Evolutionary conservation across 2,329 filamentous ascomycete species (phyloP).

Genomic region (Pleurostoma richardsiae): DNA sequence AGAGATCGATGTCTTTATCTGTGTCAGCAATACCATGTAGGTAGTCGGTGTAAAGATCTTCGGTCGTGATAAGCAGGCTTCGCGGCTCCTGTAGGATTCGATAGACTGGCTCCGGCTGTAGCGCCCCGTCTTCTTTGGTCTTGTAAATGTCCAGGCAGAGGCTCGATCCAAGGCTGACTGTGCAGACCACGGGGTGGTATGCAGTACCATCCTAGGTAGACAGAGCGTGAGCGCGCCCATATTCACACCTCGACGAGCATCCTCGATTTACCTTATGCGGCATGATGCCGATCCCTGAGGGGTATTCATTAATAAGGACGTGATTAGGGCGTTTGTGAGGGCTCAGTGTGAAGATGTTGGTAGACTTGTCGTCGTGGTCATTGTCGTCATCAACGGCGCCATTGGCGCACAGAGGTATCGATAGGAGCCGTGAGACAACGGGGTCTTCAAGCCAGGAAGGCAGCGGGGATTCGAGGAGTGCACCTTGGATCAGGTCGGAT

Average conservation of each 20-base stretch:
- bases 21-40: constrained; percentile 71
- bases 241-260: too few species aligned
- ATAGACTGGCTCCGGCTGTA: constrained; percentile 45
- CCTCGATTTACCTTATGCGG: constrained; percentile 60
- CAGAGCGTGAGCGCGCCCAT: constrained; percentile 15
- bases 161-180: constrained; percentile 75
- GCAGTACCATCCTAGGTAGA: constrained; percentile 64
- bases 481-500: constrained; percentile 73
- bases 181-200: constrained; percentile 85
- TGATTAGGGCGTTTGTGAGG: constrained; percentile 81
- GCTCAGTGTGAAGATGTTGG: constrained; percentile 53
- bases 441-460: constrained; percentile 72
- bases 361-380: constrained; percentile 11
- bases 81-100: constrained; percentile 77
- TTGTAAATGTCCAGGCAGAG: constrained; percentile 74
- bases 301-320: constrained; percentile 90
- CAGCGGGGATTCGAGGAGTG: constrained; percentile 67
- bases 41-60: constrained; percentile 62
- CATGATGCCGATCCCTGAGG: constrained; percentile 88
- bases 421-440: constrained; percentile 56
- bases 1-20: constrained; percentile 61
- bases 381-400: constrained; percentile 2
- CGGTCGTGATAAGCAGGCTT: constrained; percentile 71
- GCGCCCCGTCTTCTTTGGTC: constrained; percentile 55
- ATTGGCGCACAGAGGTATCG: constrained; percentile 33